A percentile compares a stretch with the other conserved stretches of the same genome.
Evolutionary conservation across 2,329 filamentous ascomycete species (phyloP).

Genomic region (Ceratocystis variospora): DNA sequence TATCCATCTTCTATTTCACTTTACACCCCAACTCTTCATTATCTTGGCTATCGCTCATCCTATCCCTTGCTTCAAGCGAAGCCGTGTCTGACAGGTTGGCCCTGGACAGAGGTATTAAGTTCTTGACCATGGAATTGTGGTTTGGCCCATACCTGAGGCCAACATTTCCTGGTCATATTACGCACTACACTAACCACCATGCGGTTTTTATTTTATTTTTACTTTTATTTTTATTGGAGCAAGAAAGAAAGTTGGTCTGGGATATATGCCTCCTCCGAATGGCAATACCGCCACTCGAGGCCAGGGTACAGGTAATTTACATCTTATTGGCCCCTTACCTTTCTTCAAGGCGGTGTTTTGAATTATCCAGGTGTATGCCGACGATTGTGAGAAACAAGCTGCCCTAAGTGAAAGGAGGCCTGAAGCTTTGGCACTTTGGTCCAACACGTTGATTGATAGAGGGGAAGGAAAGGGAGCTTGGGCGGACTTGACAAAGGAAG

Average conservation of each 20-base stretch:
- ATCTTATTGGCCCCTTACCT: neutral
- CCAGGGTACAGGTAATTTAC: neutral
- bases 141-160: neutral
- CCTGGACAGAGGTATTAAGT: neutral
- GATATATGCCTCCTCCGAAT: neutral
- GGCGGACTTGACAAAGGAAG: neutral
- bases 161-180: neutral
- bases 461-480: neutral
- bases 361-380: neutral
- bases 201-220: too few species aligned
- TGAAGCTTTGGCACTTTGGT: neutral
- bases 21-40: neutral
- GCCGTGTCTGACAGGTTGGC: neutral
- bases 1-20: neutral
- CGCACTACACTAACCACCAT: neutral
- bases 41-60: neutral
- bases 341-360: neutral
- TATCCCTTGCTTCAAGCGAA: slow-evolving; percentile 1
- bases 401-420: neutral
- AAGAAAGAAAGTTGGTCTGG: neutral
- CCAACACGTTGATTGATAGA: too few species aligned
- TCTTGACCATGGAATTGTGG: neutral
- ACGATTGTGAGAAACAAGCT: neutral
- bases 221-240: too few species aligned
- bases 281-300: neutral